phyloP scores from a whole-genome alignment of 2,329 filamentous ascomycete species.

The Aspergillus sp. region DNA sequence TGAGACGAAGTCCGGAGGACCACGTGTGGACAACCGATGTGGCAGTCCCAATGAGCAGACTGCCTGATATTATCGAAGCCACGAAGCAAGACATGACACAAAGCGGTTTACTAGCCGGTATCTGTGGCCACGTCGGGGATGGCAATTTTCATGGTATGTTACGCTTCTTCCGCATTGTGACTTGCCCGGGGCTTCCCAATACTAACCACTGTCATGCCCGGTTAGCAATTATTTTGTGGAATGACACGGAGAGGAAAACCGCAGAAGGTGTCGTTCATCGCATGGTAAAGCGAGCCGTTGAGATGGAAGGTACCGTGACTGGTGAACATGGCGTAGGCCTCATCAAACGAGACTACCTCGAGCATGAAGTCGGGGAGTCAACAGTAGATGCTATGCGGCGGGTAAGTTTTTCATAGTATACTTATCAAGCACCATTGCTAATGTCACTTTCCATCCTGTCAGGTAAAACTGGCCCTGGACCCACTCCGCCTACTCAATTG shows the following conservation, averaged over 20 bases:
- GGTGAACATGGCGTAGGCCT: slow-evolving; percentile 72
- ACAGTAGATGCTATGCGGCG: slow-evolving; percentile 66
- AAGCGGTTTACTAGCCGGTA: slow-evolving; percentile 63
- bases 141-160: slow-evolving; percentile 68
- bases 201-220: not conserved
- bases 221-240: slow-evolving; percentile 61
- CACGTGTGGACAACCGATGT: slow-evolving; percentile 79
- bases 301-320: slow-evolving; percentile 70
- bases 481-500: slow-evolving; percentile 66
- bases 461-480: slow-evolving; percentile 65
- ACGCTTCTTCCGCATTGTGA: not conserved
- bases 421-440: not conserved
- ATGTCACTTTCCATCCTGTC: slow-evolving; percentile 2
- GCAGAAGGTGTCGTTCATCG: slow-evolving; percentile 62
- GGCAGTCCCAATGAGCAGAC: slow-evolving; percentile 69
- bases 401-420: slow-evolving; percentile 39
- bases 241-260: slow-evolving; percentile 55
- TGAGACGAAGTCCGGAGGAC: slow-evolving; percentile 58
- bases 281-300: slow-evolving; percentile 69
- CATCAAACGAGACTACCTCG: slow-evolving; percentile 65
- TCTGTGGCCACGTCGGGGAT: slow-evolving; percentile 73
- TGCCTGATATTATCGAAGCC: slow-evolving; percentile 71
- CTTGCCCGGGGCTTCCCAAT: not conserved
- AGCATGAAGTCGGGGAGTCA: slow-evolving; percentile 60
- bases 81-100: slow-evolving; percentile 65